Base-by-base conservation (phyloP, 352 stramenopile genomes). In the Globisporangium paroecandrum region DNA sequence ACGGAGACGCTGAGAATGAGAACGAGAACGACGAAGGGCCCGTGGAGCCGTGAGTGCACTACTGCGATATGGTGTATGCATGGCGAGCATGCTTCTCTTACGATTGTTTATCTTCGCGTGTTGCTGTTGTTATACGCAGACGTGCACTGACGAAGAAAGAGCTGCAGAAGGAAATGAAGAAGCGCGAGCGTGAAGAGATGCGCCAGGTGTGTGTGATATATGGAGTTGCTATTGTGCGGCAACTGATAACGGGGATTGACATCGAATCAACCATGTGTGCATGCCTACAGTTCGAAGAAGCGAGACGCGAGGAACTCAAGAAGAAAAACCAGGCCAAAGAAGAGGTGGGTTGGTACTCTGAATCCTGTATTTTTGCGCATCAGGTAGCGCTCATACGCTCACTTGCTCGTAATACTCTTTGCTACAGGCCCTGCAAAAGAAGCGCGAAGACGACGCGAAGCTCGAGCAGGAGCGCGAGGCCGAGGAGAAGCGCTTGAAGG, bases 161-260 rank as follows among this genome's bases (percentile, higher is more conserved):
- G 68, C 67, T 94, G 57, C 78, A 88, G 64, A 92, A 92, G 76
- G 86, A 91, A 57, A 73, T 89, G 8, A 91, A 92, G 73, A 82
- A 80, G 62, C 83, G 78, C 47, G 86, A 94, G 72, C 77, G 82
- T 4, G 86, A 94, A 68, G 78, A 90, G 41, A 69, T 90, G 62
- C 86, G 86, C n/a, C 76, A 69, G 65, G 86, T 92, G 69, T 2
- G 73, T 46, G 9, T 20, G 38, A 7, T n/a, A 15, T 20, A 1
- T 47, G 38, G 38, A 12, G 29, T 32, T 32, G 29, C 29, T 32
- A 32, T 32, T 32, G 4, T 32, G 29, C 4, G 4, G 29, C 29
- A 32, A 32, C 29, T 32, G 29, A 32, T 32, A 32, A 32, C 29
- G 29, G 29, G 4, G 29, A 32, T 32, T 32, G 29, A 32, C 29